Conservation (phyloP, 257 asterid species). For the Nicotiana knightiana region DNA sequence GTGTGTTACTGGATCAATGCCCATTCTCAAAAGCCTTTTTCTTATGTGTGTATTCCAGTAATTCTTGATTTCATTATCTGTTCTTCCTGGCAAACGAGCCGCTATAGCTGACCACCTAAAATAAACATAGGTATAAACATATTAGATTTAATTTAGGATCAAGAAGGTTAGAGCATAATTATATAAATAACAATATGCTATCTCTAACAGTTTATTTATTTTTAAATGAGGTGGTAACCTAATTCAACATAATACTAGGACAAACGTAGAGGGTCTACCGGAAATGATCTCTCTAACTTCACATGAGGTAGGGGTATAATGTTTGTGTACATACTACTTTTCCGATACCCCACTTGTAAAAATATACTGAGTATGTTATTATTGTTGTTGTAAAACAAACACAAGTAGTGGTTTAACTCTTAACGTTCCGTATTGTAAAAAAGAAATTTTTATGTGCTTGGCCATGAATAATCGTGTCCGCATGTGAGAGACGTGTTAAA, state of each 20-base stretch:
- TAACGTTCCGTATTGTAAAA: neutral
- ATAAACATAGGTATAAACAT: neutral
- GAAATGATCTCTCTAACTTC: too few species aligned
- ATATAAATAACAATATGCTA: neutral
- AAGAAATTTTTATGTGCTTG: neutral
- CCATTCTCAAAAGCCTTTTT: constrained; percentile 62
- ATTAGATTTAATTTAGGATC: neutral
- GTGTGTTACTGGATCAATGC: constrained; percentile 85
- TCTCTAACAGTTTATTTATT: neutral
- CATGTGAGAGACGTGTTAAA: neutral
- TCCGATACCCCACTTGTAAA: rapidly evolving
- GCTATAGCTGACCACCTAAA: constrained; percentile 83
- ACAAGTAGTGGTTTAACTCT: neutral
- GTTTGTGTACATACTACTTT: too few species aligned
- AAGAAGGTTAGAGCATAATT: neutral
- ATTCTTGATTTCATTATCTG: constrained; percentile 83
- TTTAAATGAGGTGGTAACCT: neutral
- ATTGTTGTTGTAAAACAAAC: too few species aligned
- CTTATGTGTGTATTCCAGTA: constrained; percentile 79
- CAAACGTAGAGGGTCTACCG: too few species aligned
- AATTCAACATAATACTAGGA: neutral
- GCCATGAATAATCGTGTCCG: neutral
- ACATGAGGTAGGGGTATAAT: too few species aligned
- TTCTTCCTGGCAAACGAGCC: constrained; percentile 72
- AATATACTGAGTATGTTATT: too few species aligned